These are phyloP conservation scores for Aspergillus olivimuriae DNA, from an alignment of 495 filamentous ascomycete genomes.

Conservation along the genomic window DNA sequence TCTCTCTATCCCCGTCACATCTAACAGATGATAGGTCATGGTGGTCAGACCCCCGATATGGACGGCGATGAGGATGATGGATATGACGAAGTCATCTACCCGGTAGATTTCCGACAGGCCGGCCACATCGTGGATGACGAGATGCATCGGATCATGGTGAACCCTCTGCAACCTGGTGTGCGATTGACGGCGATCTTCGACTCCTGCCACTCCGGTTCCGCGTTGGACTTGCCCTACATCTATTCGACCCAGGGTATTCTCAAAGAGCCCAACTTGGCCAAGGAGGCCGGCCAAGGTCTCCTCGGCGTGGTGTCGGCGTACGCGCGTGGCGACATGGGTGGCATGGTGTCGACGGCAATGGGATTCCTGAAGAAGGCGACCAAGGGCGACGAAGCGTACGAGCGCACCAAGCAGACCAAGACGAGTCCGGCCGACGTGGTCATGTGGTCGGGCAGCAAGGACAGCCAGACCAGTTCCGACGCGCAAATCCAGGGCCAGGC, in stretches of 20 bases:
- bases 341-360: constrained; percentile 73
- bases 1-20: background rate
- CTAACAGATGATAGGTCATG: constrained; percentile 58
- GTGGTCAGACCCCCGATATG: constrained; percentile 91
- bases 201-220: constrained; percentile 97
- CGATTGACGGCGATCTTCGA: constrained; percentile 97
- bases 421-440: constrained; percentile 93
- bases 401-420: constrained; percentile 78
- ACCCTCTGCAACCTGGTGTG: constrained; percentile 71
- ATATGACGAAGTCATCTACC: constrained; percentile 97
- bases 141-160: constrained; percentile 97
- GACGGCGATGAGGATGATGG: constrained; percentile 94
- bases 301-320: constrained; percentile 86
- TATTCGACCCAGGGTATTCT: constrained; percentile 93
- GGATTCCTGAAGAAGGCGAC: constrained; percentile 93
- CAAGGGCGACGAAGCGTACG: constrained; percentile 71
- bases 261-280: constrained; percentile 97
- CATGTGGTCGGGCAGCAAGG: constrained; percentile 97
- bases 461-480: constrained; percentile 78
- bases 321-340: constrained; percentile 79
- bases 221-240: constrained; percentile 92
- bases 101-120: constrained; percentile 82
- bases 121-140: constrained; percentile 98
- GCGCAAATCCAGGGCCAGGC: constrained; percentile 69
- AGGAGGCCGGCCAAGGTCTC: constrained; percentile 92